Conservation (phyloP, 352 stramenopile species). For the Lagenidium giganteum region DNA sequence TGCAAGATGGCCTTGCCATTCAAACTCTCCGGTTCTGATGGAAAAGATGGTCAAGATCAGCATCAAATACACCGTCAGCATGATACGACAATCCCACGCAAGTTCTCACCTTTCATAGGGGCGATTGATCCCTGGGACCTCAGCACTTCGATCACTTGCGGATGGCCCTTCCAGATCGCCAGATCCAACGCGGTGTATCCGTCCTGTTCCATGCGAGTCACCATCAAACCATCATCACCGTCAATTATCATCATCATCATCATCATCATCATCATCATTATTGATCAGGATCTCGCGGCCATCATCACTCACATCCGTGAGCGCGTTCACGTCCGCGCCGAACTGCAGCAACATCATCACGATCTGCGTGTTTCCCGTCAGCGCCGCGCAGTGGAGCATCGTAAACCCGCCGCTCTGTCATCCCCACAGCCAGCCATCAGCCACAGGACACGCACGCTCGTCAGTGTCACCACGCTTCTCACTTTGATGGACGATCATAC, state of each 20-base stretch:
- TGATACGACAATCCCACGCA: constrained; percentile 1
- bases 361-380: constrained; percentile 80
- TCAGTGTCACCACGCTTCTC: neutral
- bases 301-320: constrained; percentile 72
- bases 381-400: constrained; percentile 73
- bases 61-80: neutral
- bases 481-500: constrained; percentile 11
- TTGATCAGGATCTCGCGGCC: too few relatives aligned
- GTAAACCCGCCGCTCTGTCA: constrained; percentile 65
- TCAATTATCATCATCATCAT: neutral
- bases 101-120: constrained; percentile 64
- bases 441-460: neutral
- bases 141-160: constrained; percentile 81
- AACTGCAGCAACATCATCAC: constrained; percentile 86
- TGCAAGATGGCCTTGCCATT: constrained; percentile 74
- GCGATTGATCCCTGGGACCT: constrained; percentile 75
- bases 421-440: neutral
- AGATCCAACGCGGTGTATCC: constrained; percentile 78
- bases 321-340: constrained; percentile 62
- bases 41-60: constrained; percentile 2
- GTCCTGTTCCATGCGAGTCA: constrained; percentile 33
- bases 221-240: neutral
- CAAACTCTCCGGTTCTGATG: constrained; percentile 63
- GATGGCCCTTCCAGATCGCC: constrained; percentile 74
- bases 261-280: too few relatives aligned